Evolutionary conservation across 805 yeast species (phyloP), one percentile per base, ranked within the genome.

Genomic region (Cyberlindnera bimundalis): DNA sequence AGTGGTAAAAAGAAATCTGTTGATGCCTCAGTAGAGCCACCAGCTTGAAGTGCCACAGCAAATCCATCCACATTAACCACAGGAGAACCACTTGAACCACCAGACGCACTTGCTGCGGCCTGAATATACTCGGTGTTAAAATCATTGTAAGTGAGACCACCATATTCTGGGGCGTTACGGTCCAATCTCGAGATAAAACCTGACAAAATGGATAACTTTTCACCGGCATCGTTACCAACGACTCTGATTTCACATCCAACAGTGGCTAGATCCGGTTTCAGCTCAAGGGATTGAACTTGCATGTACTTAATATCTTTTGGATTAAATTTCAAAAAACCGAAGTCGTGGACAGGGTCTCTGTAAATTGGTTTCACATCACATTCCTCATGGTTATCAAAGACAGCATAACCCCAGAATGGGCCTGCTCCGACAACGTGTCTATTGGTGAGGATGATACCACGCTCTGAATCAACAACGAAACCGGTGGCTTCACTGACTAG

Each of bases 191-290:
- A 66, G 33, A 68, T 68, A 61, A 89, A 87, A 25, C 97, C 97
- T 2, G 96, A 77, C 52, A 89, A 68, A 53, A 90, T 90, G 36
- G 95, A 82, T 33, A 90, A 69, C 62, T 90, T 89, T 61, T 90
- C 97, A 58, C 96, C 97, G 12, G 96, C 95, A 67, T 90, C 97
- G 63, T 90, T 90, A 70, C 97, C 97, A 28, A 90, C 90, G 21
- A 90, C 96, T 55, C 96, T 75, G 56, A 90, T 89, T 60, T 90
- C 97, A 29, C 87, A 78, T 27, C 97, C 97, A n/a, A 90, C 90
- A 53, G 76, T 74, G 21, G 96, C 96, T 45, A 83, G 68, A 14
- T 86, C 91, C 0, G 97, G 97, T 49, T 75, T 72, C 39, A 90
- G 66, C 29, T 74, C 73, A 35, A 90, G 69, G 29, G 82, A 82